phyloP scores from a whole-genome alignment of 768 basidiomycete species.

The Pulveroboletus sp. region DNA sequence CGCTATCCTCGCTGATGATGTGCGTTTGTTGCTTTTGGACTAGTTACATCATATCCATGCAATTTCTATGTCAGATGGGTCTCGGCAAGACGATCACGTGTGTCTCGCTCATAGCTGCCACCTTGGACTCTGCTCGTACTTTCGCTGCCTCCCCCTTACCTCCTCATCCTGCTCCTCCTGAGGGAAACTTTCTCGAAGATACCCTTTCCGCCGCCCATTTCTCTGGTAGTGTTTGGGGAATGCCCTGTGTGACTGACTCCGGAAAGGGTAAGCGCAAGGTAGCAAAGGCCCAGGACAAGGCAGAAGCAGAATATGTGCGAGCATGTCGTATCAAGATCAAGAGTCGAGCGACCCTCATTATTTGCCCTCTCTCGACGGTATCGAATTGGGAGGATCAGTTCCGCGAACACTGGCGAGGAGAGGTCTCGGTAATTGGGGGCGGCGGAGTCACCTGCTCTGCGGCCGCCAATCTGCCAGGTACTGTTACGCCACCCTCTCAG shows the following conservation, averaged over 20 bases:
- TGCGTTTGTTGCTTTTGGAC: constrained; percentile 39
- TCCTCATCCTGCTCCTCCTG: constrained; percentile 38
- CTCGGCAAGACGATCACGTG: constrained; percentile 97
- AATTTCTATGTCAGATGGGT: constrained; percentile 68
- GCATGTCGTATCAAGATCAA: constrained; percentile 74
- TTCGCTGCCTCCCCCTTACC: constrained; percentile 60
- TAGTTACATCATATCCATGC: constrained; percentile 11
- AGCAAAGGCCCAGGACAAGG: constrained; percentile 61
- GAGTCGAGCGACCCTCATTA: constrained; percentile 89
- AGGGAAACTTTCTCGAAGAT: constrained; percentile 28
- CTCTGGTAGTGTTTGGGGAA: constrained; percentile 77
- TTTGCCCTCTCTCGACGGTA: constrained; percentile 95
- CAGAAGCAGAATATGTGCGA: constrained; percentile 64
- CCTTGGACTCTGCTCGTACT: constrained; percentile 59
- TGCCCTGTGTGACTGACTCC: constrained; percentile 50
- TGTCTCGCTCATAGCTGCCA: constrained; percentile 88
- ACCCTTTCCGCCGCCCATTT: constrained; percentile 54
- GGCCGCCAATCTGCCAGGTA: constrained; percentile 31
- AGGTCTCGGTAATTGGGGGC: constrained; percentile 80
- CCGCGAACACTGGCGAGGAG: constrained; percentile 92
- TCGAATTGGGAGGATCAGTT: constrained; percentile 99
- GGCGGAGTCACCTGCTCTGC: constrained; percentile 40
- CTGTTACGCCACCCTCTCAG: constrained; percentile 35
- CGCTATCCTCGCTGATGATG: constrained; percentile 94
- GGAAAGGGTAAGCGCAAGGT: constrained; percentile 64